Evolutionary conservation across 768 basidiomycete species (phyloP).

Genomic region (Mycena albidolilacea): DNA sequence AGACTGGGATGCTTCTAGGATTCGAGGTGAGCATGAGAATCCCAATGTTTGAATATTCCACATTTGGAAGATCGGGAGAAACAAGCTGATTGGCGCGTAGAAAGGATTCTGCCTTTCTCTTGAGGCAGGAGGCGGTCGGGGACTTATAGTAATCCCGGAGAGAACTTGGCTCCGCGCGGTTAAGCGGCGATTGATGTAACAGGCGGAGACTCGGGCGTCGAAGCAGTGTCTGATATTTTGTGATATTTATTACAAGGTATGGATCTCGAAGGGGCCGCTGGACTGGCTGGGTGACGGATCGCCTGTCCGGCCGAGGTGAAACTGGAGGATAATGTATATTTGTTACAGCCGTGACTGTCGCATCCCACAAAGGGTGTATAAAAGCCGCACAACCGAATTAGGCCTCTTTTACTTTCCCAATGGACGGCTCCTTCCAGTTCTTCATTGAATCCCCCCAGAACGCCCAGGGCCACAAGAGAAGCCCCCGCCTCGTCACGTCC

Average conservation of each 20-base stretch:
- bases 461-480: constrained; percentile 81
- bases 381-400: constrained; percentile 42
- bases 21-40: no score
- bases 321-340: constrained; percentile 41
- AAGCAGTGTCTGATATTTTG: constrained; percentile 15
- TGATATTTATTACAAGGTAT: constrained; percentile 15
- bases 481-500: constrained; percentile 89
- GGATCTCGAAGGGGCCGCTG: constrained; percentile 23
- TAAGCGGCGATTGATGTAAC: constrained; percentile 14
- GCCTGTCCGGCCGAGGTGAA: constrained; percentile 50
- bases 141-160: constrained; percentile 13
- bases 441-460: constrained; percentile 91
- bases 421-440: constrained; percentile 88
- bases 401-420: constrained; percentile 52
- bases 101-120: no score
- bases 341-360: constrained; percentile 58
- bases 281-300: constrained; percentile 11
- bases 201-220: no score
- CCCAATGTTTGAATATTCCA: no score
- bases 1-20: no score
- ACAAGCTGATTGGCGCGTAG: no score
- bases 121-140: constrained; percentile 26
- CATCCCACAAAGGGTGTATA: constrained; percentile 43
- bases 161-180: not conserved
- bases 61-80: no score